Conservation (phyloP, 129 eudicot species). For the Chrysanthemum makinoi region DNA sequence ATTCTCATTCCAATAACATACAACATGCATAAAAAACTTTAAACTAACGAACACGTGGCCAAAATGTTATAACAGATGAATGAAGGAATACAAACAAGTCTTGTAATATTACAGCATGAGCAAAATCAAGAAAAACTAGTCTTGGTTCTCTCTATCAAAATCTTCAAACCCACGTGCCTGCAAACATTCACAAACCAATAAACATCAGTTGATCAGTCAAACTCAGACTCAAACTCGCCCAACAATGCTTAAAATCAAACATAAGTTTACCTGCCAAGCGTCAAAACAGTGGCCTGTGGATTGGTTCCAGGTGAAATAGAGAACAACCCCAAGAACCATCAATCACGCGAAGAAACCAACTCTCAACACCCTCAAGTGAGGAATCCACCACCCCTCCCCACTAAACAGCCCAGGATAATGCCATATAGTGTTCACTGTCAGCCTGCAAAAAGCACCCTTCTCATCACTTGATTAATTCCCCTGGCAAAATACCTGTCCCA, state of each 20-base stretch:
- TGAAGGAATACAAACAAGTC: constrained; percentile 19
- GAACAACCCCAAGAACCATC: constrained; percentile 80
- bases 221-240: constrained; percentile 2
- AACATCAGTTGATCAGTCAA: not conserved
- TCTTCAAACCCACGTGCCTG: constrained; percentile 70
- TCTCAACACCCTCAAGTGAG: constrained; percentile 53
- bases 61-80: constrained; percentile 15
- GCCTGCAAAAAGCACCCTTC: constrained; percentile 59
- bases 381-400: constrained; percentile 77
- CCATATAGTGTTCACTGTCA: constrained; percentile 85
- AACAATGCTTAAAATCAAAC: constrained; percentile 10
- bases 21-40: constrained; percentile 18
- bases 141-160: constrained; percentile 42
- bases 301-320: constrained; percentile 83
- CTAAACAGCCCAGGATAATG: constrained; percentile 93
- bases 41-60: constrained; percentile 3
- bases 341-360: constrained; percentile 65
- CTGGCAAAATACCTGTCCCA: constrained; percentile 60
- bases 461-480: constrained; percentile 46
- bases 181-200: constrained; percentile 24
- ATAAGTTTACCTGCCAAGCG: constrained; percentile 73
- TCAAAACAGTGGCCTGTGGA: constrained; percentile 87
- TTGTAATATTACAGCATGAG: constrained; percentile 5
- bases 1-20: not conserved
- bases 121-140: constrained; percentile 14